These are phyloP conservation scores for Acanthamoeba royreba DNA, from an alignment of 208 protist species.

Conservation along the genomic window DNA sequence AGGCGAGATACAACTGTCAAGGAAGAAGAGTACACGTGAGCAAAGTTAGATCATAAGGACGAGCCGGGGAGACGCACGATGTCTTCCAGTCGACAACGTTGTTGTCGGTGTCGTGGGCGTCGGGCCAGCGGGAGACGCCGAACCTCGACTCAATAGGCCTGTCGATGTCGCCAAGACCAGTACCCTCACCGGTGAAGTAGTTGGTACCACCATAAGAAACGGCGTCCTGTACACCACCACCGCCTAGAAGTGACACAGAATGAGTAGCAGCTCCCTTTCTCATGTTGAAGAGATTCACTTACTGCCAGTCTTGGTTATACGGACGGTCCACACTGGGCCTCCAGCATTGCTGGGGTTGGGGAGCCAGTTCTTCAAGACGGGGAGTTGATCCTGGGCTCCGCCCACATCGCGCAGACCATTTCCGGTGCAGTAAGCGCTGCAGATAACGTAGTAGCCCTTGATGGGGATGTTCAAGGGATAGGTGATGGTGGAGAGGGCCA, in stretches of 20 bases:
- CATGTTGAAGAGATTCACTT: neutral
- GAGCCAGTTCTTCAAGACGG: neutral
- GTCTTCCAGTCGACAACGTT: neutral
- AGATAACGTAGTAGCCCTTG: neutral
- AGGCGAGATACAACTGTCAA: neutral
- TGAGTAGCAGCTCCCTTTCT: neutral
- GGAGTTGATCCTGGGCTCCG: neutral
- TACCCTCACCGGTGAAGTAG: neutral
- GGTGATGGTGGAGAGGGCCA: neutral
- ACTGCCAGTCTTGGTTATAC: neutral
- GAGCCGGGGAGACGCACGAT: neutral
- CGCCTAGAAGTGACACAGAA: neutral
- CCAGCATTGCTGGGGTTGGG: neutral
- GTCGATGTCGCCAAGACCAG: neutral
- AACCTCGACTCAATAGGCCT: neutral
- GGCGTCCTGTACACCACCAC: neutral
- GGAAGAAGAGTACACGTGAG: neutral
- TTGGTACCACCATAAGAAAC: neutral
- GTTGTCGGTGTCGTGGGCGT: neutral
- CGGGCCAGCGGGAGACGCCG: neutral
- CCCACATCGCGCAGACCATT: neutral
- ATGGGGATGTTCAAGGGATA: neutral
- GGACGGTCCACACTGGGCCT: neutral
- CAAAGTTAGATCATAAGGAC: neutral
- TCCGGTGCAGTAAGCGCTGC: neutral